Evolutionary conservation across 2,329 filamentous ascomycete species (phyloP).

Genomic region (Ophiostoma himal-ulmi): DNA sequence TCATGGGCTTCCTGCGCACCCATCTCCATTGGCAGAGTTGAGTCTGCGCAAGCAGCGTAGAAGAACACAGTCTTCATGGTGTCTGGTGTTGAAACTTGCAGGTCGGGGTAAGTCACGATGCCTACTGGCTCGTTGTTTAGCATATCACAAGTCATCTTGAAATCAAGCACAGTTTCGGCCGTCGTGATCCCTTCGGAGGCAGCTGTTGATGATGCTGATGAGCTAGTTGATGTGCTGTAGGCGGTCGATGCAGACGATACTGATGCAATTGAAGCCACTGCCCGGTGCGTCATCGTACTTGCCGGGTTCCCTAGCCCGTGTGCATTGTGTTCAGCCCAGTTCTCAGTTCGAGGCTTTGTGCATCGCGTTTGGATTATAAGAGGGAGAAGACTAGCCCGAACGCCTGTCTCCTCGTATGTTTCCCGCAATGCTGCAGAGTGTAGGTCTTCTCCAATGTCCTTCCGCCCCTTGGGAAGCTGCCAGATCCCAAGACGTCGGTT

Average conservation of each 20-base stretch:
- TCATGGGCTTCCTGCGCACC: conserved; percentile 26
- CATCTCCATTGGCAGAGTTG: conserved; percentile 19
- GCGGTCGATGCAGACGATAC: conserved; percentile 59
- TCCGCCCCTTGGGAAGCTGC: conserved; percentile 46
- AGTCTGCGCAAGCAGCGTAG: conserved; percentile 33
- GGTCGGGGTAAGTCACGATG: conserved; percentile 35
- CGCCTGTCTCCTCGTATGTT: conserved; percentile 45
- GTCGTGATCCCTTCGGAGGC: not conserved
- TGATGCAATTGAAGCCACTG: conserved; percentile 79
- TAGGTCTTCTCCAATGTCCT: conserved; percentile 42
- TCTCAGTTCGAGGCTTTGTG: conserved; percentile 30
- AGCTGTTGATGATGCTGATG: not conserved
- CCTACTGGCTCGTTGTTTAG: conserved; percentile 36
- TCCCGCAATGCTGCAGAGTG: conserved; percentile 41
- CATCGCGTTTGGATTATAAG: conserved; percentile 42
- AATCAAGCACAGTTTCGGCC: conserved; percentile 17
- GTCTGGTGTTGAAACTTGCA: conserved; percentile 31
- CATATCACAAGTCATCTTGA: conserved; percentile 31
- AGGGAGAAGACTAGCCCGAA: conserved; percentile 36
- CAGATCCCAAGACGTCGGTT: conserved; percentile 40
- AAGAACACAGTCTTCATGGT: conserved; percentile 39
- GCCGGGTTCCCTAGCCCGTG: not conserved
- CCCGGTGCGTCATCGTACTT: conserved; percentile 40
- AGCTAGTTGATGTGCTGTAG: conserved; percentile 10
- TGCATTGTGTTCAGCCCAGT: conserved; percentile 2